Percentiles rank a stretch among this genome's conserved stretches.
Conservation (phyloP, 2,329 filamentous ascomycete genomes). For the Fusarium piperis region DNA sequence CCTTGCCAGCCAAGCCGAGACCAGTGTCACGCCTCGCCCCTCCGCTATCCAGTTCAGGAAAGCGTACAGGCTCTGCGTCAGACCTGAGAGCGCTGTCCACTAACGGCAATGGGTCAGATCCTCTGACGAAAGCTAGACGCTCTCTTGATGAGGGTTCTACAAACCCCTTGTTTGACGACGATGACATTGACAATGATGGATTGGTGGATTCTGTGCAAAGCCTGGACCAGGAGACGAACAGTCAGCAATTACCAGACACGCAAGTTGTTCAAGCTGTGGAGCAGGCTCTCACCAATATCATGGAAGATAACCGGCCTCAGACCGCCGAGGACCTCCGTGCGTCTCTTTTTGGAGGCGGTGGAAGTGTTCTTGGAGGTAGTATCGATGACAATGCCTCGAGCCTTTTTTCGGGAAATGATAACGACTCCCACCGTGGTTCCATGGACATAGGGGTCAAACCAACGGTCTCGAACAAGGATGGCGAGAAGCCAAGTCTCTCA, state of each 20-base stretch:
- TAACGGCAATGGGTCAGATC: slow-evolving; percentile 53
- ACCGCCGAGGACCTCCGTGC: slow-evolving; percentile 71
- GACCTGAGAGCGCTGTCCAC: slow-evolving; percentile 55
- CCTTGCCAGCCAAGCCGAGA: slow-evolving; percentile 56
- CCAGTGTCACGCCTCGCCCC: slow-evolving; percentile 56
- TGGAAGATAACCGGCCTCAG: slow-evolving; percentile 77
- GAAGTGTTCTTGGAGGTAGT: slow-evolving; percentile 26
- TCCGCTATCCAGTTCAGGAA: slow-evolving; percentile 46
- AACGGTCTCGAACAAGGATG: slow-evolving; percentile 52
- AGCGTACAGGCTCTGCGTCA: slow-evolving; percentile 58
- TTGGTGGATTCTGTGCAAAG: slow-evolving; percentile 79
- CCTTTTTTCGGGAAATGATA: slow-evolving; percentile 63
- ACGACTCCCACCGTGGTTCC: slow-evolving; percentile 69
- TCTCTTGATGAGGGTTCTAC: slow-evolving; percentile 73
- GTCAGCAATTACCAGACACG: slow-evolving; percentile 72
- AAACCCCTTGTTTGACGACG: slow-evolving; percentile 80
- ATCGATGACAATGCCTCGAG: slow-evolving; percentile 54
- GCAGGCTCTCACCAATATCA: slow-evolving; percentile 88
- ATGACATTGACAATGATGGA: slow-evolving; percentile 77
- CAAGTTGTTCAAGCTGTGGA: slow-evolving; percentile 93
- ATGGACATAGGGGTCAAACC: slow-evolving; percentile 60
- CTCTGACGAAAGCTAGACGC: slow-evolving; percentile 60
- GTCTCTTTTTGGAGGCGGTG: slow-evolving; percentile 66
- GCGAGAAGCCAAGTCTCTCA: slow-evolving; percentile 83
- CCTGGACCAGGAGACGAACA: slow-evolving; percentile 71